Percentiles rank a stretch among this genome's conserved stretches.
Evolutionary conservation across 163 green algal species (phyloP).

Genomic region (Scenedesmus sp.): DNA sequence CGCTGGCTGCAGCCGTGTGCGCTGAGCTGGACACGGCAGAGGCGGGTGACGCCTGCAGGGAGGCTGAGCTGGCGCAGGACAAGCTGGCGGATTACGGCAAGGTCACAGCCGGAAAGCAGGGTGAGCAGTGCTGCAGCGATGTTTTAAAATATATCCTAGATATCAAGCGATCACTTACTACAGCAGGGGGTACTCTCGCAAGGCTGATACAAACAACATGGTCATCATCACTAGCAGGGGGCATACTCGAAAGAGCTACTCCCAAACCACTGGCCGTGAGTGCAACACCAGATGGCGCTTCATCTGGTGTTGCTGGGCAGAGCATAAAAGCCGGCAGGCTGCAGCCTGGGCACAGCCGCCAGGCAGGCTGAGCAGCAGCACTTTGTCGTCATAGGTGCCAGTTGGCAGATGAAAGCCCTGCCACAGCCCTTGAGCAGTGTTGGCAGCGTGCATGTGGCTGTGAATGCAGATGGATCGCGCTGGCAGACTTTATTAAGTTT

Average conservation of each 20-base stretch:
- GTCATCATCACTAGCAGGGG: too few species aligned
- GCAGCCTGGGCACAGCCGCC: background rate
- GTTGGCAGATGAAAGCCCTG: background rate
- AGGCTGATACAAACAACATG: too few species aligned
- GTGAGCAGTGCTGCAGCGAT: background rate
- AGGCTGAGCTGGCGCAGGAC: constrained; percentile 21
- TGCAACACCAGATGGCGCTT: too few species aligned
- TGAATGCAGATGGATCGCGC: too few species aligned
- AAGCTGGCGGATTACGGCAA: constrained; percentile 1
- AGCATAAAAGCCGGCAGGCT: background rate
- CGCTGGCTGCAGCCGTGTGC: constrained; percentile 43
- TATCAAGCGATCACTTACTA: too few species aligned
- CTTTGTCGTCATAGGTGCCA: too few species aligned
- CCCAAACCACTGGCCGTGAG: too few species aligned
- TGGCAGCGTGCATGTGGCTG: too few species aligned
- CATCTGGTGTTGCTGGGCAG: background rate
- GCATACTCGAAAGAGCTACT: too few species aligned
- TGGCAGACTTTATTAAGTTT: too few species aligned
- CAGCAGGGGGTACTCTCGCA: too few species aligned
- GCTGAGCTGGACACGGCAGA: constrained; percentile 42
- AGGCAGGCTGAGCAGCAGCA: background rate
- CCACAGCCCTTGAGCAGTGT: background rate
- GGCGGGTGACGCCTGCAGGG: constrained; percentile 24
- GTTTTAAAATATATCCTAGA: too few species aligned
- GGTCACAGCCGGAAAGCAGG: constrained; percentile 1